A percentile compares a stretch with the other conserved stretches of the same genome.
Conservation (phyloP, 2,329 filamentous ascomycete genomes). For the Berkeleyomyces basicola region DNA sequence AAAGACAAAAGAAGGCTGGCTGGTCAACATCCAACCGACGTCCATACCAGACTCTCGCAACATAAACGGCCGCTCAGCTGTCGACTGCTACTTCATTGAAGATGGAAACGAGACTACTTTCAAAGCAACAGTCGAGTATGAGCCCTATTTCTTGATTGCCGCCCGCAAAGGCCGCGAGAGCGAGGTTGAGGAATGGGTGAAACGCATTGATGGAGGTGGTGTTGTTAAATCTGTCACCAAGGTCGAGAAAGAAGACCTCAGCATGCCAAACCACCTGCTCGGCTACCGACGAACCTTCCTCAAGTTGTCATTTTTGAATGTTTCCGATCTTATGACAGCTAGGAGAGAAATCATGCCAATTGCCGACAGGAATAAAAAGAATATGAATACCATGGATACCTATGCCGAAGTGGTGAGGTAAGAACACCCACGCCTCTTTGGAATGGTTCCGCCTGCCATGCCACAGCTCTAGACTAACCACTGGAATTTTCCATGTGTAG, state of each 20-base stretch:
- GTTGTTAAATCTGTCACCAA: constrained; percentile 61
- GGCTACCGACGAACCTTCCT: constrained; percentile 82
- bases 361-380: constrained; percentile 92
- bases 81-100: constrained; percentile 95
- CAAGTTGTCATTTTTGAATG: constrained; percentile 74
- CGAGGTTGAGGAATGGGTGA: constrained; percentile 91
- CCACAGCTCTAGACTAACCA: constrained; percentile 14
- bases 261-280: constrained; percentile 88
- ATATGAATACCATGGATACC: constrained; percentile 91
- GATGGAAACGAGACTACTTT: constrained; percentile 58
- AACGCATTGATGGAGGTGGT: constrained; percentile 61
- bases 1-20: constrained; percentile 70
- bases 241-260: constrained; percentile 82
- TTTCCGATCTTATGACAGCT: constrained; percentile 70
- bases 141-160: constrained; percentile 89
- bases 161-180: constrained; percentile 74
- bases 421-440: constrained; percentile 20
- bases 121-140: constrained; percentile 91
- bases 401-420: constrained; percentile 91
- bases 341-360: constrained; percentile 73
- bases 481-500: constrained; percentile 24
- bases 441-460: background rate
- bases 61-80: constrained; percentile 68
- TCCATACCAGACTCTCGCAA: constrained; percentile 71
- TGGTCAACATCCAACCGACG: constrained; percentile 88